Evolutionary conservation across 306 rosid species (phyloP).

Genomic region (Amphicarpaea edgeworthii): DNA sequence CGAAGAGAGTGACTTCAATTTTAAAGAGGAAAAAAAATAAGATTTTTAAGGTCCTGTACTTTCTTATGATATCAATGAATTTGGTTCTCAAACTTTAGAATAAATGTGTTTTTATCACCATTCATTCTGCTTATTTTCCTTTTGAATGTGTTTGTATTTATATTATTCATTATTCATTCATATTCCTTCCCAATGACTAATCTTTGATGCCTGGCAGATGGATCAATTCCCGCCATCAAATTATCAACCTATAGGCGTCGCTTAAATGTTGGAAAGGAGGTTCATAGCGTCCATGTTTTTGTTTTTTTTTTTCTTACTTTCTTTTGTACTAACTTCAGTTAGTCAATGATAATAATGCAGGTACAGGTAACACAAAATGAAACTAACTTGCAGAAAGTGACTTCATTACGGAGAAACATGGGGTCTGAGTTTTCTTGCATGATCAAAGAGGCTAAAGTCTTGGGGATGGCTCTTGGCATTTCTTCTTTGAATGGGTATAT

Average conservation of each 20-base stretch:
- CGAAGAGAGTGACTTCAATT: not conserved
- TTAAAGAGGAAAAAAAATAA: not conserved
- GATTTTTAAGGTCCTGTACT: too few species aligned
- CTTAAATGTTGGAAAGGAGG: constrained; percentile 67
- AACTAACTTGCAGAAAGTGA: constrained; percentile 51
- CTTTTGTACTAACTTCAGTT: constrained; percentile 36
- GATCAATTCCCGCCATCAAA: constrained; percentile 88
- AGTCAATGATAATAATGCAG: constrained; percentile 53
- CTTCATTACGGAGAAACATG: constrained; percentile 68
- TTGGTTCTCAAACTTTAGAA: too few species aligned
- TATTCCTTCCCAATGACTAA: constrained; percentile 23
- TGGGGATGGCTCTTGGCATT: constrained; percentile 79
- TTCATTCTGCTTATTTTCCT: constrained; percentile 23
- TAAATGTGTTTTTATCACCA: not conserved
- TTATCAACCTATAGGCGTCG: constrained; percentile 80
- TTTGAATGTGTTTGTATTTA: constrained; percentile 41
- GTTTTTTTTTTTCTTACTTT: constrained; percentile 7
- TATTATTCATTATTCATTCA: constrained; percentile 7
- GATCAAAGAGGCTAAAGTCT: constrained; percentile 77
- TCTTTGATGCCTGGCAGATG: constrained; percentile 60
- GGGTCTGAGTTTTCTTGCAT: constrained; percentile 85
- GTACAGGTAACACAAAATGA: constrained; percentile 60
- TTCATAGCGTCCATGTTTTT: too few species aligned
- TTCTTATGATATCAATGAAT: too few species aligned
- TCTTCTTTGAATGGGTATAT: constrained; percentile 81